Conservation (phyloP, 345 rosid species). For the Eucalyptus pauciflora region DNA sequence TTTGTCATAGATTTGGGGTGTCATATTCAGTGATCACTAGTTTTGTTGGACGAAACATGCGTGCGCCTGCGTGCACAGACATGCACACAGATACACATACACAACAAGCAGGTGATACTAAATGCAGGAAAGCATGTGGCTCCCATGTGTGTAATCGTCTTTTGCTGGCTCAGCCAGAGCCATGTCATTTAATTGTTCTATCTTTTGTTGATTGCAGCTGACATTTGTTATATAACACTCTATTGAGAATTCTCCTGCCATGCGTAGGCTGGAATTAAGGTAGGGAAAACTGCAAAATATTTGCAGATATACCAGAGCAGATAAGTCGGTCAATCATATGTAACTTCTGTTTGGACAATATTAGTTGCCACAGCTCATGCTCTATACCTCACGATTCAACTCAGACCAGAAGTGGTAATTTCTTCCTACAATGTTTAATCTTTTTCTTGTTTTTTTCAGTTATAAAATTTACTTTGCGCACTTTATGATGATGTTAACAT, state of each 20-base stretch:
- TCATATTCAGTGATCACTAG: not conserved
- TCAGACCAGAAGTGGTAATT: constrained; percentile 79
- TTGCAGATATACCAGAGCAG: constrained; percentile 75
- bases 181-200: not conserved
- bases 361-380: constrained; percentile 55
- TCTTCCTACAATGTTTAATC: not conserved
- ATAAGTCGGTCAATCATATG: constrained; percentile 84
- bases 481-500: not conserved
- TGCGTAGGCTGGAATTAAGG: not conserved
- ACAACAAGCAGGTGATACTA: not conserved
- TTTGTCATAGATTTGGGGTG: not conserved
- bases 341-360: constrained; percentile 80
- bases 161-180: not conserved
- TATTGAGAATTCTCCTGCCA: not conserved
- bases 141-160: rapidly evolving
- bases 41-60: not conserved
- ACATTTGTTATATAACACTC: not conserved
- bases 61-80: rapidly evolving
- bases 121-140: not conserved
- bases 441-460: not conserved
- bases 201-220: not conserved
- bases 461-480: too few relatives aligned
- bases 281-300: constrained; percentile 24
- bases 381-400: constrained; percentile 56
- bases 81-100: constrained; percentile 13